Base-by-base conservation (phyloP, 2,329 filamentous ascomycete species). In the Ophiostoma sp. region DNA sequence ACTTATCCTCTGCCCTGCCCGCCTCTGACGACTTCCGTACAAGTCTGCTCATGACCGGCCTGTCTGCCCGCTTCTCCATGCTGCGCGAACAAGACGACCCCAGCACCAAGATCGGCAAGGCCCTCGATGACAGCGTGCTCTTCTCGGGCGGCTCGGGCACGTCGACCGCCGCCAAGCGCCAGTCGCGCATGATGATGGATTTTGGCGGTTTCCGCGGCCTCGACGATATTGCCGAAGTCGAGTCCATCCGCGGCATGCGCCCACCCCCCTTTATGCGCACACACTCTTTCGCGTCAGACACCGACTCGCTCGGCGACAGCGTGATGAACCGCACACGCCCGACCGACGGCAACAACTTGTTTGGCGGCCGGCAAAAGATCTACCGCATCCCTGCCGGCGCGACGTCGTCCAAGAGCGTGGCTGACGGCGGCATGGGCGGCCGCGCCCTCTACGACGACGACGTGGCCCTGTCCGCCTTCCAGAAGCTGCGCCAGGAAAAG, bases 41-140 rank as follows among this genome's bases (percentile, higher is more conserved):
- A 3, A 98, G 95, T 83, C 82, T 99, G 71, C 84, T 99, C 73
- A 96, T 99, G 94, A 94, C 93, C 0, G 94, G 94, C 60, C 85
- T 99, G 4, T 98, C 94, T 0, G 93, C 94, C 15, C 89, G 95
- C 7, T 99, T 99, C 79, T 98, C 94, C 75, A 98, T 98, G 94
- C 83, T 98, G 41, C 85, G 93, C 76, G 94, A 97, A 79, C 94
- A 97, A 78, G 94, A 97, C 78, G 93, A 97, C 76, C 94, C 94
- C 0, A 90, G 83, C 73, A 94, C 93, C 1, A 91, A 93, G 78
- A 85, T 97, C 41, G 94, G 94, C 71, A 97, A 98, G 79, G 94
- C 94, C 20, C 95, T 91, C 79, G 94, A 98, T 77, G 94, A 97
- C 79, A 97, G 94, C 74, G 94, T 98, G 3, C 81, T 98, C 27